phyloP scores from a whole-genome alignment of 139 green algal species.

The Diplosphaera chodatii region DNA sequence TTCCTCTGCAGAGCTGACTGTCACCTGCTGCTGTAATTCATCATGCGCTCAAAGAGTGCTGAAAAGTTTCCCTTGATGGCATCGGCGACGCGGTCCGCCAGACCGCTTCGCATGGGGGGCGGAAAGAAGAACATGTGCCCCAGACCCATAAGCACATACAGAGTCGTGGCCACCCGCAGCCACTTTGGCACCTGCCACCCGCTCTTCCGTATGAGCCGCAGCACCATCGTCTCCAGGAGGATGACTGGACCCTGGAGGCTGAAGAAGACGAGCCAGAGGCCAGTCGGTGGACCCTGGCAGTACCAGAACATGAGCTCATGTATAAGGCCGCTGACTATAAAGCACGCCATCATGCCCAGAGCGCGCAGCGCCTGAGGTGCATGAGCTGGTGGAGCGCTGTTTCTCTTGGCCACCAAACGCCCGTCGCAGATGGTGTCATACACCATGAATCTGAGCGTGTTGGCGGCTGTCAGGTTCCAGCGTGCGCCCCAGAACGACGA shows the following conservation, averaged over 20 bases:
- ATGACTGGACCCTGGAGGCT: conserved; percentile 6
- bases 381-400: neutral
- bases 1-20: too few relatives aligned
- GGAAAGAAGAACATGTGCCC: conserved; percentile 5
- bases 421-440: conserved; percentile 41
- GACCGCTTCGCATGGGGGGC: neutral
- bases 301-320: conserved; percentile 28
- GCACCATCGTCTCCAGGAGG: neutral
- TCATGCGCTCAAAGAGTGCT: neutral
- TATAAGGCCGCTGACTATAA: conserved; percentile 27
- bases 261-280: conserved; percentile 18
- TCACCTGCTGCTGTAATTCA: too few relatives aligned
- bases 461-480: conserved; percentile 49
- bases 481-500: conserved; percentile 40
- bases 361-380: neutral
- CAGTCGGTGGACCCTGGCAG: conserved; percentile 1
- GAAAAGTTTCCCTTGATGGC: neutral
- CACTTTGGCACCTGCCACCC: neutral
- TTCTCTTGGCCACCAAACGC: neutral
- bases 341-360: conserved; percentile 13
- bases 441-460: conserved; percentile 26
- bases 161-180: neutral
- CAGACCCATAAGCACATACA: neutral
- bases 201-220: neutral
- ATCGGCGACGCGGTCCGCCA: neutral